These are phyloP conservation scores for Calonectria crousiana DNA, from an alignment of 2,329 filamentous ascomycete genomes.

Conservation along the genomic window DNA sequence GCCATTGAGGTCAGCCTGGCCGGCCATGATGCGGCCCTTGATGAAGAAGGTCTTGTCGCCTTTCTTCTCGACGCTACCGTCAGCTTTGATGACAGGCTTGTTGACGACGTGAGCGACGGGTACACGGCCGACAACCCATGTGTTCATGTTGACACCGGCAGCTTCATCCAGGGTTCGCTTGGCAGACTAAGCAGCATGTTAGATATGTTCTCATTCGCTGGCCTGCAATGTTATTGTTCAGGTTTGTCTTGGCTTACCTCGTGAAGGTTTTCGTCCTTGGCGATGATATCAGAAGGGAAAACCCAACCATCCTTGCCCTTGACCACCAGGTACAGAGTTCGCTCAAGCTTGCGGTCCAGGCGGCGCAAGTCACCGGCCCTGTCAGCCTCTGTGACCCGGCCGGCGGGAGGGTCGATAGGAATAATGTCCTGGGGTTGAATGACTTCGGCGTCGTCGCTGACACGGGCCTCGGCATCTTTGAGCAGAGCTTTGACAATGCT, in stretches of 20 bases:
- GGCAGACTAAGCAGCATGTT: constrained; percentile 73
- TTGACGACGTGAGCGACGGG: constrained; percentile 84
- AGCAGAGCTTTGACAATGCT: constrained; percentile 77
- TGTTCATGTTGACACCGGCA: constrained; percentile 97
- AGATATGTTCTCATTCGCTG: constrained; percentile 20
- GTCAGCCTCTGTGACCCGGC: constrained; percentile 84
- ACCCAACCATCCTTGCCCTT: constrained; percentile 82
- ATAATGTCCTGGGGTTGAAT: constrained; percentile 70
- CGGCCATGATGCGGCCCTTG: constrained; percentile 96
- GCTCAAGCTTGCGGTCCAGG: constrained; percentile 82
- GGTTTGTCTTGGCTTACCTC: constrained; percentile 70
- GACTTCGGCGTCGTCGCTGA: constrained; percentile 71
- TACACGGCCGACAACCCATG: constrained; percentile 93
- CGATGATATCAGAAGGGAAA: constrained; percentile 81
- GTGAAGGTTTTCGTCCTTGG: constrained; percentile 81
- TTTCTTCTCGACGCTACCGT: constrained; percentile 57
- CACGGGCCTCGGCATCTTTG: constrained; percentile 77
- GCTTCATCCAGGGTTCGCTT: constrained; percentile 81
- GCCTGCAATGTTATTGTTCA: constrained; percentile 12
- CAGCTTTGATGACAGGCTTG: constrained; percentile 60
- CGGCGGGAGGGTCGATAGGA: constrained; percentile 76
- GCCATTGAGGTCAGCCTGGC: constrained; percentile 83
- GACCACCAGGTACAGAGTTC: constrained; percentile 90
- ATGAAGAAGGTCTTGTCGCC: constrained; percentile 95
- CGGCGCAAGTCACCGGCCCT: constrained; percentile 78